These are phyloP conservation scores for Flaveria floridana DNA, from an alignment of 140 eudicot species.

Conservation along the genomic window DNA sequence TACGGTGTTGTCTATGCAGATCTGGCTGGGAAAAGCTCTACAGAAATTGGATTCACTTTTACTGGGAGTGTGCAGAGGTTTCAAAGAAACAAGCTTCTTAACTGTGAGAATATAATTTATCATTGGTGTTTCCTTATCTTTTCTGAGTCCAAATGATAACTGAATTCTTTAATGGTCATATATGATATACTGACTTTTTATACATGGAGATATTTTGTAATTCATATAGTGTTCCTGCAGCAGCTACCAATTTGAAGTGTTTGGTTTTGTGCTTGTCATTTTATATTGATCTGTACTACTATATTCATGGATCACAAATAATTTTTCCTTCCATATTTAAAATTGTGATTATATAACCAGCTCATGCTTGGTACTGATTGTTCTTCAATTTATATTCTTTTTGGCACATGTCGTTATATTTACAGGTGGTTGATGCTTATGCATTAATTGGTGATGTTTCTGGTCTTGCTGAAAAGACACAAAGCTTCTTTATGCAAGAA, in stretches of 20 bases:
- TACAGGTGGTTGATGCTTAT: constrained; percentile 97
- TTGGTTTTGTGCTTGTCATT: constrained; percentile 15
- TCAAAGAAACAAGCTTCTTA: constrained; percentile 74
- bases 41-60: constrained; percentile 89
- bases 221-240: not conserved
- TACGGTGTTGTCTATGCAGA: constrained; percentile 48
- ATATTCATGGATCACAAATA: not conserved
- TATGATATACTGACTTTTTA: constrained; percentile 6
- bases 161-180: not conserved
- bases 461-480: constrained; percentile 94
- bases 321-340: not conserved
- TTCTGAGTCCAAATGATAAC: constrained; percentile 10
- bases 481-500: constrained; percentile 98
- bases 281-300: not conserved
- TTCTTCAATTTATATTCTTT: constrained; percentile 8
- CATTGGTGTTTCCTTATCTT: constrained; percentile 14
- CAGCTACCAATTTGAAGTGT: constrained; percentile 12
- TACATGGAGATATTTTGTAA: not conserved
- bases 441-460: constrained; percentile 96
- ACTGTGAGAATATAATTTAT: constrained; percentile 55
- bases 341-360: not conserved
- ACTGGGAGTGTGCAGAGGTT: constrained; percentile 85
- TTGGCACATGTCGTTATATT: constrained; percentile 17
- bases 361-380: constrained; percentile 14
- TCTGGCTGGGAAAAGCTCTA: constrained; percentile 84